Base-by-base conservation (phyloP, 805 yeast genomes). In the Kluyveromyces dobzhanskii region DNA sequence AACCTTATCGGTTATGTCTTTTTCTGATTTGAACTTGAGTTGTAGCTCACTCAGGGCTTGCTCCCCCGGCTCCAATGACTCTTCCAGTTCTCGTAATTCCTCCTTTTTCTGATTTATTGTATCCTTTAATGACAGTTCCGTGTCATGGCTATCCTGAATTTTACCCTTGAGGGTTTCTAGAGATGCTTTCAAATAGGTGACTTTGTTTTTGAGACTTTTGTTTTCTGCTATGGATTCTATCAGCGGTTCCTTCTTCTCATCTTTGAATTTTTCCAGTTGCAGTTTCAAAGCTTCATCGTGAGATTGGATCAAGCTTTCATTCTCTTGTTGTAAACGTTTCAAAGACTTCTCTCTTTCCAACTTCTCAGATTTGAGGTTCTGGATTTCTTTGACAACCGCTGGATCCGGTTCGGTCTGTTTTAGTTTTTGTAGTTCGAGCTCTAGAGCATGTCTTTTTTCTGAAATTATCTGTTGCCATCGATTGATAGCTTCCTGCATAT, bases 401-500 rank as follows among this genome's bases (percentile, higher is more conserved):
- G 64, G 57, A 37, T 55, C 49, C 17, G 59, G 59, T 37, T 61
- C 61, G 27, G 50, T 17, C 36, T 59, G 56, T 23, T 54, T 56
- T 10, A 49, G 34, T 16, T 53, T 48, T 32, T 50, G 35, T 12
- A 56, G 35, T 16, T 53, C 38, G 14, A 35, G 42, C 24, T 53
- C 58, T 50, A 53, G 49, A 14, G 44, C 32, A 17, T 41, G 23
- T n/a, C 41, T 46, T 23, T 40, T 40, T 4, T 43, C 44, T 17
- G 52, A 46, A 24, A 46, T 28, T 14, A 45, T 43, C 31, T 43
- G 39, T 17, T 50, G 49, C 34, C 51, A 41, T 28, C 45, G 44
- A 29, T 48, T 58, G 30, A 51, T 51, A 26, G 46, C 37, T 31
- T 50, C 53, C 29, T 51, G 55, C 3, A 53, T 29, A 11, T 49